Evolutionary conservation across 2,329 filamentous ascomycete genomes (phyloP).

Genomic region (Fusarium pseudoanthophilum): DNA sequence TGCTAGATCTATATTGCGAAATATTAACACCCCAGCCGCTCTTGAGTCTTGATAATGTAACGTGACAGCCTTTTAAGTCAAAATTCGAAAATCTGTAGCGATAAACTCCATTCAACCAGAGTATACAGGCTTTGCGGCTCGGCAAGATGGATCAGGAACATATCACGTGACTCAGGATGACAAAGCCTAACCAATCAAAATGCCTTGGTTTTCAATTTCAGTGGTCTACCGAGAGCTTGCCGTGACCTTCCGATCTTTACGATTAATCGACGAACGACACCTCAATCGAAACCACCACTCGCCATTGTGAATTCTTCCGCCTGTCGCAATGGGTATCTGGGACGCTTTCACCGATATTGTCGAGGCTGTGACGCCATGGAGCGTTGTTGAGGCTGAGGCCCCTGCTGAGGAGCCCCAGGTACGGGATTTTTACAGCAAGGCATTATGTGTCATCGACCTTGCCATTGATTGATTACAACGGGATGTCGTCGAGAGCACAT

Average conservation of each 20-base stretch:
- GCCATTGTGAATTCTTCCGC: constrained; percentile 53
- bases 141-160: not conserved
- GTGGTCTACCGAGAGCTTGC: constrained; percentile 52
- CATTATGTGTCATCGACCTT: constrained; percentile 30
- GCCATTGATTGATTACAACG: constrained; percentile 28
- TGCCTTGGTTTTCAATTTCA: constrained; percentile 54
- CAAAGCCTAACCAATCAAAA: constrained; percentile 57
- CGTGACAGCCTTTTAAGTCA: not conserved
- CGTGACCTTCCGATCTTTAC: constrained; percentile 51
- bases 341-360: constrained; percentile 72
- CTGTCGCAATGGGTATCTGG: constrained; percentile 72
- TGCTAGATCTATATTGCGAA: constrained; percentile 16
- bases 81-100: not conserved
- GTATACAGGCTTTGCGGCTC: constrained; percentile 7
- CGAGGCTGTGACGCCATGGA: constrained; percentile 73
- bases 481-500: constrained; percentile 1
- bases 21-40: not conserved
- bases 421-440: constrained; percentile 43
- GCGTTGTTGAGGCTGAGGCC: constrained; percentile 73
- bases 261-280: constrained; percentile 49
- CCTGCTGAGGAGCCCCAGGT: constrained; percentile 72
- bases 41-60: not conserved
- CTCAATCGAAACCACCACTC: constrained; percentile 53
- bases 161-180: constrained; percentile 5
- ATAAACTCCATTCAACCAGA: not conserved